phyloP scores from a whole-genome alignment of 257 asterid species.

The Solanum peruvianum region DNA sequence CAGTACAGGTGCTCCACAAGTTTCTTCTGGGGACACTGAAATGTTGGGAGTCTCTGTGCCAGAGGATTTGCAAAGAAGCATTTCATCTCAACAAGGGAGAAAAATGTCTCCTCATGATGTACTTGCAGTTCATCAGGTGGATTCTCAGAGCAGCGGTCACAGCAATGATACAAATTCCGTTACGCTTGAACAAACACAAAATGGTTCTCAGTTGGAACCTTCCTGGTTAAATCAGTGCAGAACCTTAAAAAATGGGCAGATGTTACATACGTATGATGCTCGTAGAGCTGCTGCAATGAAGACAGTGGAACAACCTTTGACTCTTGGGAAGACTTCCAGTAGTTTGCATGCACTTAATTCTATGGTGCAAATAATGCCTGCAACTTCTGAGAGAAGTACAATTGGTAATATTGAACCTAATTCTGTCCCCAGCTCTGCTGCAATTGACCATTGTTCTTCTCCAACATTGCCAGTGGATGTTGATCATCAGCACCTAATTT shows the following conservation, averaged over 20 bases:
- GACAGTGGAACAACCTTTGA: slow-evolving; percentile 28
- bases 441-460: slow-evolving; percentile 27
- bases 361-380: slow-evolving; percentile 26
- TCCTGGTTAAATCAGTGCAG: slow-evolving; percentile 74
- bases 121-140: slow-evolving; percentile 15
- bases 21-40: slow-evolving; percentile 35
- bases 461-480: slow-evolving; percentile 11
- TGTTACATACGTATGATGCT: slow-evolving; percentile 30
- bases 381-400: slow-evolving; percentile 24
- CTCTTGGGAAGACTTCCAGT: slow-evolving; percentile 29
- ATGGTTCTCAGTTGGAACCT: slow-evolving; percentile 72
- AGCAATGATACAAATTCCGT: slow-evolving; percentile 6
- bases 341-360: slow-evolving; percentile 23
- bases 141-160: slow-evolving; percentile 11
- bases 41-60: slow-evolving; percentile 27
- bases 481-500: slow-evolving; percentile 20
- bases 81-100: slow-evolving; percentile 36
- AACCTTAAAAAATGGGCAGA: slow-evolving; percentile 45
- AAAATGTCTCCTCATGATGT: slow-evolving; percentile 34
- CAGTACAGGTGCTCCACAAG: slow-evolving; percentile 23
- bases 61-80: slow-evolving; percentile 20
- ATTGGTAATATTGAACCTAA: slow-evolving; percentile 12
- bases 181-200: slow-evolving; percentile 19
- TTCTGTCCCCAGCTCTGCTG: slow-evolving; percentile 17
- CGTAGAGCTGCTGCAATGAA: slow-evolving; percentile 14